These are phyloP conservation scores for Globisporangium carolinianum DNA, from an alignment of 352 stramenopile species.

Conservation along the genomic window DNA sequence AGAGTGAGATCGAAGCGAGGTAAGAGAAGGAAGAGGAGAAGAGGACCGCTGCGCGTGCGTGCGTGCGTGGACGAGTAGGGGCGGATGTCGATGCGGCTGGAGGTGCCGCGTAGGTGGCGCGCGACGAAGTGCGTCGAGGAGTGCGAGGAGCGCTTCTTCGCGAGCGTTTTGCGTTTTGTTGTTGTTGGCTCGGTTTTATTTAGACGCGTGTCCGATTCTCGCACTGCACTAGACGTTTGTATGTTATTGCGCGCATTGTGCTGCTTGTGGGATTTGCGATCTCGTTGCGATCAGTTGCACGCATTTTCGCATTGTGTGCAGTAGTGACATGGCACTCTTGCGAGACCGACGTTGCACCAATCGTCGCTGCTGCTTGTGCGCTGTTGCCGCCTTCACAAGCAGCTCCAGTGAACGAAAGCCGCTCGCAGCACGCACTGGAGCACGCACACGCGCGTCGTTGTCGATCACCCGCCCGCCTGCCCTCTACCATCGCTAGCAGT, in stretches of 20 bases:
- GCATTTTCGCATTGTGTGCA: no score
- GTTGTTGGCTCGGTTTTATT: conserved; percentile 7
- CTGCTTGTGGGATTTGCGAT: no score
- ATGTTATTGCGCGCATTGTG: background rate
- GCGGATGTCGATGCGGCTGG: no score
- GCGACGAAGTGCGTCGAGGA: background rate
- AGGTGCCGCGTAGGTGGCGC: no score
- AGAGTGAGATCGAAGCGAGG: background rate
- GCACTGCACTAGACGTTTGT: no score
- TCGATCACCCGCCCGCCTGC: no score
- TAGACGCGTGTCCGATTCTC: no score
- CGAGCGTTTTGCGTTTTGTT: conserved; percentile 11
- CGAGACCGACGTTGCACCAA: background rate
- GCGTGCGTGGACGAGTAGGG: background rate
- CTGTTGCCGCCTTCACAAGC: no score
- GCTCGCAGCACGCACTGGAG: background rate
- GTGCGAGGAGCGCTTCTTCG: conserved; percentile 4
- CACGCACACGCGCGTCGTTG: background rate
- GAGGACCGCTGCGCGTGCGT: background rate
- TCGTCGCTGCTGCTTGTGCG: background rate
- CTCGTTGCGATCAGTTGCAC: no score
- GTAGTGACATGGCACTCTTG: background rate
- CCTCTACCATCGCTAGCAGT: background rate
- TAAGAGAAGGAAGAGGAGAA: conserved; percentile 2
- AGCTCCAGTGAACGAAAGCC: no score